Evolutionary conservation across 2,329 filamentous ascomycete genomes (phyloP), one percentile per base, ranked within the genome.

Genomic region (Colletotrichum sp.): DNA sequence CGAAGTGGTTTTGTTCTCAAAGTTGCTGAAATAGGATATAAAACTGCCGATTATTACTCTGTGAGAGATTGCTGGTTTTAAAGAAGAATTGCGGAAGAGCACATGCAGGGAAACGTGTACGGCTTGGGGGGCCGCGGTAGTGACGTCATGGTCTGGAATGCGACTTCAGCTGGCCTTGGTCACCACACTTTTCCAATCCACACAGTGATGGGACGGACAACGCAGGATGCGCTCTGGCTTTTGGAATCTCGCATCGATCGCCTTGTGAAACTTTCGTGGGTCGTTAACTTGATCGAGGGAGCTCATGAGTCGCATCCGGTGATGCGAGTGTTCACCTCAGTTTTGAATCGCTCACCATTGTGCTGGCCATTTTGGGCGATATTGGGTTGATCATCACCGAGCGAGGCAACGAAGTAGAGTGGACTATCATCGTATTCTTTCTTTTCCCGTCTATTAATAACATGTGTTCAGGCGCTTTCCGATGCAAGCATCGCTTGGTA

Each of bases 171-270:
- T 57, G 44, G 48, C 39, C 65, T 60, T 69, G 66, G 32, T 39
- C 22, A 60, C 36, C 57, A 52, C 34, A 19, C 27, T 25, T 13
- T 4, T 44, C 30, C 34, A 22, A 32, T 64, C 5, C 34, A 36
- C 34, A 25, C 4, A 13, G 2, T 25, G 19, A 75, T 75, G 73
- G 59, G 70, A 75, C 11, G 73, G 57, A 68, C 34, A 75, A 73
- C 34, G 73, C 64, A 73, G 34, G 59, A 73, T 16, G 19, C 70
- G 64, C 70, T 75, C 44, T 73, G 73, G 13, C 70, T 19, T 63
- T 59, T 63, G 7, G 7, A 15, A 48, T 22, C 5, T 71, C 68
- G 39, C 39, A 28, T 57, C 27, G 48, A 16, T 60, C 12, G 2
- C 15, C 32, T 60, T 25, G 6, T 28, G 6, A 55, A 63, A 28